phyloP scores from a whole-genome alignment of 1,284 basidiomycete genomes.

The Ustilago crameri region DNA sequence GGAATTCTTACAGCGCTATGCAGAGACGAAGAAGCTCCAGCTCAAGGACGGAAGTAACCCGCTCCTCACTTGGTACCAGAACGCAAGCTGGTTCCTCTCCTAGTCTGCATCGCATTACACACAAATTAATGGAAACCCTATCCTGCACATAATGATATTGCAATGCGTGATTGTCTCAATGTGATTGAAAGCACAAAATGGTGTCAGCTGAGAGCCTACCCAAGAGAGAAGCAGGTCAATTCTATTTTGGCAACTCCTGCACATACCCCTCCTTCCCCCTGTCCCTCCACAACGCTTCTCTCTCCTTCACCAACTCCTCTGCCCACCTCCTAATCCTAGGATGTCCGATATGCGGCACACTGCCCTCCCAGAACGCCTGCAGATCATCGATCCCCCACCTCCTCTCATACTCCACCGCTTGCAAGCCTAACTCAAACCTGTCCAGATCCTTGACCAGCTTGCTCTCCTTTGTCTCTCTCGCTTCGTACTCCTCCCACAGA shows the following conservation, averaged over 20 bases:
- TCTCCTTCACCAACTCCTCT: slow-evolving; percentile 41
- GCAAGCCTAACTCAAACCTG: slow-evolving; percentile 87
- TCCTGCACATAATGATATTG: too few relatives aligned
- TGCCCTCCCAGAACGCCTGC: slow-evolving; percentile 62
- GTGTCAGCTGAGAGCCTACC: too few relatives aligned
- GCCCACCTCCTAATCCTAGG: slow-evolving; percentile 54
- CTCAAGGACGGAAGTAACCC: slow-evolving; percentile 85
- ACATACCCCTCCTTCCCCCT: slow-evolving; percentile 24
- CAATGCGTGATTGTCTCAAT: too few relatives aligned
- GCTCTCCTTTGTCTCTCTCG: slow-evolving; percentile 81
- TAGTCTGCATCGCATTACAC: too few relatives aligned
- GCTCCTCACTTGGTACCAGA: slow-evolving; percentile 84
- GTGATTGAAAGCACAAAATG: too few relatives aligned
- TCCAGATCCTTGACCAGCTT: slow-evolving; percentile 96
- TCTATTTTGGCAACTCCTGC: too few relatives aligned
- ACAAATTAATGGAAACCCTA: too few relatives aligned
- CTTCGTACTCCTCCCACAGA: slow-evolving; percentile 95
- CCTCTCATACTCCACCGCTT: slow-evolving; percentile 71
- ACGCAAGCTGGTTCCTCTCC: slow-evolving; percentile 75
- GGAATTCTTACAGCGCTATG: slow-evolving; percentile 85
- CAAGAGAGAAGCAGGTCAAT: too few relatives aligned
- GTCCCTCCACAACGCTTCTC: slow-evolving; percentile 47
- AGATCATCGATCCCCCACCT: slow-evolving; percentile 58
- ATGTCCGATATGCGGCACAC: slow-evolving; percentile 46
- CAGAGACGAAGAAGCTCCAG: slow-evolving; percentile 76